A percentile compares a stretch with the other conserved stretches of the same genome.
Conservation (phyloP, 768 basidiomycete genomes). For the Podaxis sp. region DNA sequence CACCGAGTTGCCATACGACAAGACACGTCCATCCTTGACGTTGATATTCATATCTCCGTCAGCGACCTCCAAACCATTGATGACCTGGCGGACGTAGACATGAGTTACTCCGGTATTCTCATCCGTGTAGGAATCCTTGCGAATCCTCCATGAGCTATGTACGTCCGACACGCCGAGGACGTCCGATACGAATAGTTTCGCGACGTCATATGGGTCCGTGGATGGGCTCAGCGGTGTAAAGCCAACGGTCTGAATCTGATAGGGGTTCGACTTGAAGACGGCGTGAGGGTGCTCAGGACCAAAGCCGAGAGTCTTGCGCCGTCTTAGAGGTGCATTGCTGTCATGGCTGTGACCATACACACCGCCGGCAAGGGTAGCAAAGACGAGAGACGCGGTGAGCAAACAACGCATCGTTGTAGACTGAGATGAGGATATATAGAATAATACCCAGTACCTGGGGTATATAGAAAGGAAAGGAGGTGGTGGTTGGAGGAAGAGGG, state of each 20-base stretch:
- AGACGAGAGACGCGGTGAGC: constrained; percentile 59
- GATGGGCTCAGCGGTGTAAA: constrained; percentile 37
- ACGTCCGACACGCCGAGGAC: constrained; percentile 38
- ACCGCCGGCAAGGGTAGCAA: constrained; percentile 59
- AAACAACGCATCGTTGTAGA: constrained; percentile 56
- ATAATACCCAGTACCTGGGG: neutral
- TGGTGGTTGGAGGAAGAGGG: constrained; percentile 5
- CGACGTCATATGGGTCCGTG: constrained; percentile 60
- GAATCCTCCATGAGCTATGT: constrained; percentile 54
- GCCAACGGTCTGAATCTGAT: constrained; percentile 43
- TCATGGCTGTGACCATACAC: constrained; percentile 45
- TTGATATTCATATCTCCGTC: constrained; percentile 95
- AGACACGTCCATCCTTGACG: constrained; percentile 76
- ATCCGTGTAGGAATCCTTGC: constrained; percentile 88
- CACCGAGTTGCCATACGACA: constrained; percentile 89
- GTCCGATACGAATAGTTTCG: constrained; percentile 57
- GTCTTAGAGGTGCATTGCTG: constrained; percentile 36
- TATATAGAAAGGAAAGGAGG: constrained; percentile 2
- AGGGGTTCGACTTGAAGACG: constrained; percentile 53
- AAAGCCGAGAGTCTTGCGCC: constrained; percentile 91
- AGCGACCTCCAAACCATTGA: constrained; percentile 84
- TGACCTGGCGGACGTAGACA: constrained; percentile 81
- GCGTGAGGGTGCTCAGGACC: constrained; percentile 80
- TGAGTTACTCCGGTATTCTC: constrained; percentile 83
- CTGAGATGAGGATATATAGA: constrained; percentile 3